Evolutionary conservation across 2,329 filamentous ascomycete species (phyloP).

Genomic region (Diaporthe sp.): DNA sequence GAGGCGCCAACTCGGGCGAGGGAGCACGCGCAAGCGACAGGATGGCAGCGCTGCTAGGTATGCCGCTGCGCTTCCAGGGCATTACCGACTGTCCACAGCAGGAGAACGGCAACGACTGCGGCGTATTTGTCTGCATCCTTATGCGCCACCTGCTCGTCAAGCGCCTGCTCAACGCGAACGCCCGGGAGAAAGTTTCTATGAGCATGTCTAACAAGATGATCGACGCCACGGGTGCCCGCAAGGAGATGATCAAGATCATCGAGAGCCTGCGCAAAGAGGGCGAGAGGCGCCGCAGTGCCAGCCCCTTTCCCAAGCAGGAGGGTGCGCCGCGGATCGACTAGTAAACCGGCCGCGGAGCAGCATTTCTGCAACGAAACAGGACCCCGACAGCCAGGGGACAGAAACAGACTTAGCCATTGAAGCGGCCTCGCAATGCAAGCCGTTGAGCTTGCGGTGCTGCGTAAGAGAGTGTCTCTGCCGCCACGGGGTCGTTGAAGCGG

Average conservation of each 20-base stretch:
- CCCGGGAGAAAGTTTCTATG: constrained; percentile 91
- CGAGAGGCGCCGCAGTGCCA: constrained; percentile 71
- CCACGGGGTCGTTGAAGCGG: background rate
- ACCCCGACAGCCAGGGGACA: background rate
- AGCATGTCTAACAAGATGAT: constrained; percentile 87
- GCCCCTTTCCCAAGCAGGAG: constrained; percentile 46
- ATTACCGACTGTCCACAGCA: constrained; percentile 90
- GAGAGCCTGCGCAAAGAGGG: constrained; percentile 89
- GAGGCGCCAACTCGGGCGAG: constrained; percentile 78
- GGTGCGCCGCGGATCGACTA: constrained; percentile 58
- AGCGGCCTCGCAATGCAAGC: background rate
- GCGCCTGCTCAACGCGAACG: constrained; percentile 81
- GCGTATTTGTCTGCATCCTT: constrained; percentile 93
- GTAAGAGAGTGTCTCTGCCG: background rate
- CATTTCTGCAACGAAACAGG: background rate
- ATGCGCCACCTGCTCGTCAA: constrained; percentile 95
- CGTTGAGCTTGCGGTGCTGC: background rate
- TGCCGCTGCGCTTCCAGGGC: constrained; percentile 79
- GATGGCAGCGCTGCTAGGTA: constrained; percentile 74
- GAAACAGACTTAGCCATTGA: background rate
- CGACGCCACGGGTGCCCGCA: constrained; percentile 81
- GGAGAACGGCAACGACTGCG: constrained; percentile 92
- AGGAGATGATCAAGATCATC: constrained; percentile 92
- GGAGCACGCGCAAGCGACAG: constrained; percentile 77
- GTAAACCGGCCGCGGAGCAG: constrained; percentile 22